Evolutionary conservation across 176 grass and related monocot species (phyloP).

Genomic region (Triticum urartu): DNA sequence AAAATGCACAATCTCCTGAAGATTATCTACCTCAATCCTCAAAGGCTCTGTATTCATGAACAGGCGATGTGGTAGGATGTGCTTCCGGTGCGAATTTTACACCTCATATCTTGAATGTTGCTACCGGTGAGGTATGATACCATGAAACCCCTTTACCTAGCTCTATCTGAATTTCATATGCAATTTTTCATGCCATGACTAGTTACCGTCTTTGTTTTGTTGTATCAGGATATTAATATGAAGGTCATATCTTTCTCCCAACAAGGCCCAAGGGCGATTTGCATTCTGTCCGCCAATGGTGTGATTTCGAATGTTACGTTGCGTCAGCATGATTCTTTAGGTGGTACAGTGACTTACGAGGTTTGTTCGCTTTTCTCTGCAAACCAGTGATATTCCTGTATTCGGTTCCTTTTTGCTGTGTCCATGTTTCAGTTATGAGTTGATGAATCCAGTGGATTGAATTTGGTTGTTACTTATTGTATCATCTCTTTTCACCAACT

Average conservation of each 20-base stretch:
- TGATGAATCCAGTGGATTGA: neutral
- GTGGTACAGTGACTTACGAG: constrained; percentile 81
- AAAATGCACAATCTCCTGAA: neutral
- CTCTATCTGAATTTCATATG: neutral
- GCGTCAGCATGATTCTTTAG: constrained; percentile 67
- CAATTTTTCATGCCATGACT: neutral
- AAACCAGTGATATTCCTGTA: neutral
- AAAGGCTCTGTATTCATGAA: constrained; percentile 26
- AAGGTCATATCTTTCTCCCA: constrained; percentile 88
- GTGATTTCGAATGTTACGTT: constrained; percentile 80
- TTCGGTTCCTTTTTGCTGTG: neutral
- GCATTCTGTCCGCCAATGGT: constrained; percentile 78
- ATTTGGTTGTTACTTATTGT: neutral
- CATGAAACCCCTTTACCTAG: neutral
- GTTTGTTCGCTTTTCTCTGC: constrained; percentile 26
- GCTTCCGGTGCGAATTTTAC: constrained; percentile 84
- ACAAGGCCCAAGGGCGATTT: constrained; percentile 80
- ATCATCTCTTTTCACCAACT: neutral
- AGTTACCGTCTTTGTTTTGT: neutral
- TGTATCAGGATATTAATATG: constrained; percentile 75
- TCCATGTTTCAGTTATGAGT: neutral
- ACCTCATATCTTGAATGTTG: constrained; percentile 85
- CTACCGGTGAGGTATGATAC: constrained; percentile 73
- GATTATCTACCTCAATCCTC: neutral
- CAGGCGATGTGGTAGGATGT: constrained; percentile 74